phyloP scores from a whole-genome alignment of 495 filamentous ascomycete genomes.

The Trichoderma reesei region DNA sequence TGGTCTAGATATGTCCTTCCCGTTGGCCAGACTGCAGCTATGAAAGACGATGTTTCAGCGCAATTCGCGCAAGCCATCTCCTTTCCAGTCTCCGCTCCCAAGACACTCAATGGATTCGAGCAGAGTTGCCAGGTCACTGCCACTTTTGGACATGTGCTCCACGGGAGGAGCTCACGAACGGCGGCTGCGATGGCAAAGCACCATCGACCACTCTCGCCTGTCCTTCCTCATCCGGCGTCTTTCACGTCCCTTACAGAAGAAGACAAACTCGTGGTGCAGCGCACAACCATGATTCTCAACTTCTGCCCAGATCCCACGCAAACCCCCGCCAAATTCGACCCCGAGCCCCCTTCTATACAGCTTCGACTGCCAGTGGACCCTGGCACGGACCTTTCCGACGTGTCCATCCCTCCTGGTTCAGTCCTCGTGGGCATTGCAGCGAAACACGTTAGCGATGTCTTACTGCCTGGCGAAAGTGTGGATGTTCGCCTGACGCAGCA shows the following conservation, averaged over 20 bases:
- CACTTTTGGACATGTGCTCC: conserved; percentile 33
- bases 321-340: neutral
- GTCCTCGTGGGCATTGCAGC: conserved; percentile 18
- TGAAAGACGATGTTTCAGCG: neutral
- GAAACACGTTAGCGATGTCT: conserved; percentile 18
- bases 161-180: conserved; percentile 13
- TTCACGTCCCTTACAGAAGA: conserved; percentile 15
- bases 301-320: conserved; percentile 17
- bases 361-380: conserved; percentile 23
- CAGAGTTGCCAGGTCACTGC: conserved; percentile 12
- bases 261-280: conserved; percentile 5
- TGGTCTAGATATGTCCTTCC: conserved; percentile 31
- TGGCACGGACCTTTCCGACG: conserved; percentile 14
- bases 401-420: conserved; percentile 13
- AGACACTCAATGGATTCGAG: neutral
- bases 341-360: conserved; percentile 29
- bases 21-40: neutral
- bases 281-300: conserved; percentile 13
- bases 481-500: conserved; percentile 33
- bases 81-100: neutral
- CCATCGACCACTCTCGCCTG: conserved; percentile 14
- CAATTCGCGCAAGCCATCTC: neutral
- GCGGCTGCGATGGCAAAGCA: neutral
- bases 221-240: conserved; percentile 18
- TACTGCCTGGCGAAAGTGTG: conserved; percentile 27